A percentile compares a stretch with the other conserved stretches of the same genome.
phyloP scores from a whole-genome alignment of 345 rosid species.

The Combretum micranthum region DNA sequence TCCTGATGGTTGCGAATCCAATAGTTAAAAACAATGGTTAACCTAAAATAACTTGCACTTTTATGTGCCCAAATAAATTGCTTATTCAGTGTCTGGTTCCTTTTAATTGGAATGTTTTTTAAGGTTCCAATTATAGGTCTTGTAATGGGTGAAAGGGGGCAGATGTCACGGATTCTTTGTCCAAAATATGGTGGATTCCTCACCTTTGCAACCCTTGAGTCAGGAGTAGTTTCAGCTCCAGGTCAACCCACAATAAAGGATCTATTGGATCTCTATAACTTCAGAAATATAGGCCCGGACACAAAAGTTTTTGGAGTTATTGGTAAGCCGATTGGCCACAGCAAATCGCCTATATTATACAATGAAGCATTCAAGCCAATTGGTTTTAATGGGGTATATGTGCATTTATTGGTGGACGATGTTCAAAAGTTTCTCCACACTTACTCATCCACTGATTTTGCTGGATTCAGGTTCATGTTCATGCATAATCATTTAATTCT shows the following conservation, averaged over 20 bases:
- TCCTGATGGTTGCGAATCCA: too few relatives aligned
- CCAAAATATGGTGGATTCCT: slow-evolving; percentile 89
- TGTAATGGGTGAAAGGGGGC: slow-evolving; percentile 91
- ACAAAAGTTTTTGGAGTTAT: slow-evolving; percentile 82
- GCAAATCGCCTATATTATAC: slow-evolving; percentile 83
- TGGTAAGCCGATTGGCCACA: slow-evolving; percentile 92
- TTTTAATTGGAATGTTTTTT: not conserved
- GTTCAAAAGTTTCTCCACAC: slow-evolving; percentile 59
- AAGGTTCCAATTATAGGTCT: slow-evolving; percentile 85
- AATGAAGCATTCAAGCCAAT: slow-evolving; percentile 85
- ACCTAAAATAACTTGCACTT: not conserved
- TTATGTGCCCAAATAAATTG: not conserved
- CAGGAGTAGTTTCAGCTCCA: slow-evolving; percentile 77
- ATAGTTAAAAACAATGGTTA: too few relatives aligned
- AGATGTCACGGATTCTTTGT: slow-evolving; percentile 82
- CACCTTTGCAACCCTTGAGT: slow-evolving; percentile 83
- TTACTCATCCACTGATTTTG: slow-evolving; percentile 79
- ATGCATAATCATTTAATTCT: not conserved
- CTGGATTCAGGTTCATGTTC: slow-evolving; percentile 73
- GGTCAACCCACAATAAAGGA: slow-evolving; percentile 91
- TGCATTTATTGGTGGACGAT: slow-evolving; percentile 79
- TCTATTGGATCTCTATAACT: slow-evolving; percentile 69
- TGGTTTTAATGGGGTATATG: slow-evolving; percentile 66
- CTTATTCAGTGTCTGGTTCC: too few relatives aligned
- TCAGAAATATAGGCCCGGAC: slow-evolving; percentile 72